Evolutionary conservation across 345 rosid species (phyloP).

Genomic region (Linum trigynum): DNA sequence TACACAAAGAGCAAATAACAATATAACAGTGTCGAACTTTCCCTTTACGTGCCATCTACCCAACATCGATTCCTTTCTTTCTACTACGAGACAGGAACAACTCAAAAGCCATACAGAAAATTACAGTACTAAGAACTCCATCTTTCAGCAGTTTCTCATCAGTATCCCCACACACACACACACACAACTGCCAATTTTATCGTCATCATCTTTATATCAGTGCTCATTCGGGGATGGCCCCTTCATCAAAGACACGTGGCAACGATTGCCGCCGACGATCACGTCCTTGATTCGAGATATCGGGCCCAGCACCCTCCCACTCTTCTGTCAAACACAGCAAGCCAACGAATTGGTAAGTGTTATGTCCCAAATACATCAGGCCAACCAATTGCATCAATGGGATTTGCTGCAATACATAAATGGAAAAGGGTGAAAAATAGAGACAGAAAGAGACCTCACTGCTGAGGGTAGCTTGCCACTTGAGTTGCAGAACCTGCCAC

Average conservation of each 20-base stretch:
- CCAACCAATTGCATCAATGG: not conserved
- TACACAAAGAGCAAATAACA: too few relatives aligned
- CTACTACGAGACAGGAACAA: too few relatives aligned
- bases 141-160: not conserved
- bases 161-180: not conserved
- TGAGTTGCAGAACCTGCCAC: constrained; percentile 81
- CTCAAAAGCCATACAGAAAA: constrained; percentile 12
- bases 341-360: not conserved
- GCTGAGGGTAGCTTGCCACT: constrained; percentile 58
- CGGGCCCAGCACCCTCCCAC: constrained; percentile 57
- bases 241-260: constrained; percentile 43
- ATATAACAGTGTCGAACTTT: too few relatives aligned
- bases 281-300: constrained; percentile 70
- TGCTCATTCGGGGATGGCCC: constrained; percentile 39
- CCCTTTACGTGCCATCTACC: too few relatives aligned
- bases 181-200: constrained; percentile 6
- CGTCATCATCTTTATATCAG: constrained; percentile 27
- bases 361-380: not conserved
- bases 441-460: constrained; percentile 42
- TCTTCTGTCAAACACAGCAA: constrained; percentile 33
- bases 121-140: constrained; percentile 8
- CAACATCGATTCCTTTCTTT: too few relatives aligned
- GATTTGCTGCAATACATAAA: not conserved
- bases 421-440: not conserved
- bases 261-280: constrained; percentile 60